phyloP scores from a whole-genome alignment of 805 yeast species.

The Cyberlindnera misumaiensis region DNA sequence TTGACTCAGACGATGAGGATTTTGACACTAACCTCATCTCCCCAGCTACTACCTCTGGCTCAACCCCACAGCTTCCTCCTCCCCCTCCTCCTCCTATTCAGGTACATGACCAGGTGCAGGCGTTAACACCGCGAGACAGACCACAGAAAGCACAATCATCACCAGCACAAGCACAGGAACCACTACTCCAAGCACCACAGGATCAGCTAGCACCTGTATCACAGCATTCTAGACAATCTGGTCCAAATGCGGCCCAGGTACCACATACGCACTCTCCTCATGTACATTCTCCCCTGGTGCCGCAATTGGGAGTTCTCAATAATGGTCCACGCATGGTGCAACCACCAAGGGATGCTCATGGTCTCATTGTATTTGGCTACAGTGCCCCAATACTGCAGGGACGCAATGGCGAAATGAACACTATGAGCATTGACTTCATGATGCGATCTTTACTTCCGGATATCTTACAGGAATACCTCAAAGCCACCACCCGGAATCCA shows the following conservation, averaged over 20 bases:
- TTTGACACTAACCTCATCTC: slow-evolving; percentile 2
- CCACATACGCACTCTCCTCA: too few relatives aligned
- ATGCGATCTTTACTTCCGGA: not conserved
- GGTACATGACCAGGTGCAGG: not conserved
- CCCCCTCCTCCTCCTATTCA: not conserved
- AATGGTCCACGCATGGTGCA: too few relatives aligned
- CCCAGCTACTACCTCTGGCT: not conserved
- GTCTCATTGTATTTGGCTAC: not conserved
- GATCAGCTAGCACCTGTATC: too few relatives aligned
- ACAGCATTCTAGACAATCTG: too few relatives aligned
- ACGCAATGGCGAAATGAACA: not conserved
- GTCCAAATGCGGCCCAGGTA: too few relatives aligned
- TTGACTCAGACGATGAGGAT: slow-evolving; percentile 16
- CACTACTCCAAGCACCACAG: not conserved
- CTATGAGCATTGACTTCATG: not conserved
- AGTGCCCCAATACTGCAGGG: slow-evolving; percentile 1
- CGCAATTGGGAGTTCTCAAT: too few relatives aligned
- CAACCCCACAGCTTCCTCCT: not conserved
- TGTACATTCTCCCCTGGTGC: too few relatives aligned
- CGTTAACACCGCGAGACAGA: not conserved
- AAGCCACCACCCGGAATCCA: not conserved
- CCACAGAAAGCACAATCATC: not conserved
- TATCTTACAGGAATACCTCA: not conserved
- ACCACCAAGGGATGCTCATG: too few relatives aligned
- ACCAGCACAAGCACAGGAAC: not conserved